Conservation (phyloP, 306 rosid genomes). For the Argentina anserina region DNA sequence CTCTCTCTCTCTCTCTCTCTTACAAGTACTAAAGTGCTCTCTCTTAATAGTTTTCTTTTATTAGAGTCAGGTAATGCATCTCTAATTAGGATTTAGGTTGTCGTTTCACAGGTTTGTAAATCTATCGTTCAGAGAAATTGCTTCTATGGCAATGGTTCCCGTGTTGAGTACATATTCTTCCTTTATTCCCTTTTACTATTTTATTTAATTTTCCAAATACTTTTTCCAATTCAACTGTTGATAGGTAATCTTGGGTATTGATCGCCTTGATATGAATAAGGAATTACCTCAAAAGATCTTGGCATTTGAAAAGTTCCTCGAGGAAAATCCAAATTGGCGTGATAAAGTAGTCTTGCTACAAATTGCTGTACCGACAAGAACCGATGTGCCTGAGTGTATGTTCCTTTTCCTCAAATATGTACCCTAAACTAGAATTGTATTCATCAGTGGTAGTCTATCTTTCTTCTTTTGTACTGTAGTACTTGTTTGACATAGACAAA, state of each 20-base stretch:
- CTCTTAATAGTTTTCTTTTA: neutral
- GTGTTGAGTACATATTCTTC: neutral
- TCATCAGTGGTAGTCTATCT: neutral
- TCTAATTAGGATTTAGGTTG: neutral
- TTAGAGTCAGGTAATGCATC: neutral
- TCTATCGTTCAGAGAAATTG: too few relatives aligned
- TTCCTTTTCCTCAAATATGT: slow-evolving; percentile 8
- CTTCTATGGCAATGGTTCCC: neutral
- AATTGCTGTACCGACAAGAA: slow-evolving; percentile 93
- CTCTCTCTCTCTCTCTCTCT: too few relatives aligned
- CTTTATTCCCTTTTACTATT: neutral
- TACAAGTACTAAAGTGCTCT: neutral
- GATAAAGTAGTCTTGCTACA: slow-evolving; percentile 92
- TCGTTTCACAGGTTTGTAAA: neutral
- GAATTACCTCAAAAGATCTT: slow-evolving; percentile 89
- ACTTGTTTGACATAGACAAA: neutral
- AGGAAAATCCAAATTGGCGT: slow-evolving; percentile 83
- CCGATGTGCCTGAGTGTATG: slow-evolving; percentile 86
- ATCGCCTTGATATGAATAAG: slow-evolving; percentile 97
- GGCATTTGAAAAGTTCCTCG: slow-evolving; percentile 92
- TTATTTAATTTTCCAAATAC: slow-evolving; percentile 26
- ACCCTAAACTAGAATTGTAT: neutral
- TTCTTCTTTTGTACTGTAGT: neutral
- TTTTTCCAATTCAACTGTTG: slow-evolving; percentile 32
- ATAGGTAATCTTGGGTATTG: slow-evolving; percentile 91